Percentiles rank a stretch among this genome's conserved stretches.
Conservation (phyloP, 1,284 basidiomycete species). For the Ustilago hordei region DNA sequence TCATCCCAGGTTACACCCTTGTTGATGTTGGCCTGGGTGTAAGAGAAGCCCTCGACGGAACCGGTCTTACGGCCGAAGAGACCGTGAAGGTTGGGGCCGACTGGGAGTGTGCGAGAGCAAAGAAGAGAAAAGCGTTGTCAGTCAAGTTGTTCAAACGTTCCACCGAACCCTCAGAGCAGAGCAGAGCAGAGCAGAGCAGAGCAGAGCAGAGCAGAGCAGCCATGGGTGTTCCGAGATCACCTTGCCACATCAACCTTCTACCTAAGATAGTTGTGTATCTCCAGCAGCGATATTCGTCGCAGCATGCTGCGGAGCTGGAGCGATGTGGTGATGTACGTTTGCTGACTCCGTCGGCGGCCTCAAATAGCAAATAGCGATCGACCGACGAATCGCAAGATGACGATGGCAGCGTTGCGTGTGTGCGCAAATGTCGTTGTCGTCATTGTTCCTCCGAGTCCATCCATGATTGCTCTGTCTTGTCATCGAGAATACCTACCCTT, state of each 20-base stretch:
- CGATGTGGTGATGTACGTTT: no score
- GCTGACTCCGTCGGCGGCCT: no score
- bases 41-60: constrained; percentile 85
- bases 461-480: background rate
- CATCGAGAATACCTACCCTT: constrained; percentile 71
- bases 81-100: constrained; percentile 95
- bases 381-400: no score
- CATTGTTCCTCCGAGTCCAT: background rate
- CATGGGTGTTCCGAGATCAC: background rate
- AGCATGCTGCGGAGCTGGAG: no score
- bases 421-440: background rate
- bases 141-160: background rate
- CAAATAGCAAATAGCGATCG: no score
- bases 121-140: constrained; percentile 1
- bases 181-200: no score
- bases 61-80: constrained; percentile 88
- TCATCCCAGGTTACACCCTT: constrained; percentile 84
- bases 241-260: no score
- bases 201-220: no score
- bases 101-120: constrained; percentile 70
- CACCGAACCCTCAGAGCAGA: background rate
- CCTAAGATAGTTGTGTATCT: no score
- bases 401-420: background rate
- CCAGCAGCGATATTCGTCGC: no score
- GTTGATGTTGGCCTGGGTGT: constrained; percentile 95